Evolutionary conservation across 306 rosid species (phyloP), one percentile per base, ranked within the genome.

Genomic region (Adenanthera pavonina): DNA sequence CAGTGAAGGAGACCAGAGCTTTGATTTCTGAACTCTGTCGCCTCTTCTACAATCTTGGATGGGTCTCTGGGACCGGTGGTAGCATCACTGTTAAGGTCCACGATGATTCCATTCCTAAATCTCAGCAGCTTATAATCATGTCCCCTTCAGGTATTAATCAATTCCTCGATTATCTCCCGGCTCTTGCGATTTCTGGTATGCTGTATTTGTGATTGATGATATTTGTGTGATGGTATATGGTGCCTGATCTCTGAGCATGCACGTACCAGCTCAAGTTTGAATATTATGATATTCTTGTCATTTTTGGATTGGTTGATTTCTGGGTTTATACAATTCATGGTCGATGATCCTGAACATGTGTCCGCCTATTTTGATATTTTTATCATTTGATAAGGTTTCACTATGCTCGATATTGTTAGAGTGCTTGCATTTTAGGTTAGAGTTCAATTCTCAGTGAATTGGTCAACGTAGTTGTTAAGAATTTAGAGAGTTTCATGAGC

Each of bases 1-100:
- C 86, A 43, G 94, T 91, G 85, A 87, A 79, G 75, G 99, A 95
- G 46, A 93, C 99, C 0, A 89, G 73, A 86, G 86, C 60, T 82
- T 88, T 93, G 75, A 83, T 92, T 83, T 88, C 98, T 5, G 97
- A 95, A 53, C 97, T 95, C 0, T 92, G 99, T 89, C 98, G 99
- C 78, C 95, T 92, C 51, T 95, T 95, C 88, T 95, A 93, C 86
- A 83, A 47, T 68, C 94, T 92, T 16, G 98, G 98, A 80, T 95
- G 99, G 99, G 97, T 95, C 0, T 89, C 97, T 0, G 99, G 99
- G 16, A 93, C 99, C 0, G 99, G 99, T 72, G 99, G 99, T 9
- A 93, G 98, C 86, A 90, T 95, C 92, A 86, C 92, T 64, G 84
- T 95, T 80, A 95, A 87, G 80, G 99, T 86, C 79, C 94, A 90